Conservation (phyloP, 495 filamentous ascomycete species). For the Penicillium flavigenum region DNA sequence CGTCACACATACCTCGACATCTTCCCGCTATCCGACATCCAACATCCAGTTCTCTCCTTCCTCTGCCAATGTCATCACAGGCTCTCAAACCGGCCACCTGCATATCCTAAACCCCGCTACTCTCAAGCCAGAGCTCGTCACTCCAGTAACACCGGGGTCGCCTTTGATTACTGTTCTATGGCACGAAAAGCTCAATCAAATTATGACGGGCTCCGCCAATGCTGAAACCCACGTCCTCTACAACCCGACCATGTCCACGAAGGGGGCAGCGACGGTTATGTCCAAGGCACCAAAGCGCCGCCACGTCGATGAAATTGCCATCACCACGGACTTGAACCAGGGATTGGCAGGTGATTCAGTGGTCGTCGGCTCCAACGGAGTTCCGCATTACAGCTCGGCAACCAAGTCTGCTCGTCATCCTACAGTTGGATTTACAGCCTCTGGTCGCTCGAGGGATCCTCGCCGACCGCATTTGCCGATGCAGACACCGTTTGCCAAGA, state of each 20-base stretch:
- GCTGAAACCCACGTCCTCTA: constrained; percentile 87
- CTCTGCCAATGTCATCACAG: constrained; percentile 79
- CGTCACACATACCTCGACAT: constrained; percentile 77
- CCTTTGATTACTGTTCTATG: constrained; percentile 82
- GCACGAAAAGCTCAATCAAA: constrained; percentile 95
- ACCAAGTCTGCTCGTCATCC: constrained; percentile 67
- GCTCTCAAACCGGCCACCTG: constrained; percentile 81
- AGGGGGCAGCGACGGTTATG: constrained; percentile 86
- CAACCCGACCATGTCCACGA: constrained; percentile 74
- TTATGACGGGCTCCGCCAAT: constrained; percentile 89
- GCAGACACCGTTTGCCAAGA: constrained; percentile 89
- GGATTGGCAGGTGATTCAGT: constrained; percentile 83
- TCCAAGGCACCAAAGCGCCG: constrained; percentile 89
- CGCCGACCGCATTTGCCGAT: constrained; percentile 76
- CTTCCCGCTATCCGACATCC: constrained; percentile 74
- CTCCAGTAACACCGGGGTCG: constrained; percentile 78
- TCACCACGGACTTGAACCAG: constrained; percentile 76
- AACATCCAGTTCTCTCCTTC: constrained; percentile 89
- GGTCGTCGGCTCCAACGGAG: constrained; percentile 54
- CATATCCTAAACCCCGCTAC: constrained; percentile 93
- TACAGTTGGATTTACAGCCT: constrained; percentile 70
- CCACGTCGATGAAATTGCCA: constrained; percentile 90
- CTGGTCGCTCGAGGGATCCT: constrained; percentile 77
- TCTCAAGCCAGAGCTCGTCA: constrained; percentile 76
- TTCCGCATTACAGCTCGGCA: constrained; percentile 46